Evolutionary conservation across 2,329 filamentous ascomycete genomes (phyloP), one percentile per base, ranked within the genome.

Genomic region (Nemania diffusa): DNA sequence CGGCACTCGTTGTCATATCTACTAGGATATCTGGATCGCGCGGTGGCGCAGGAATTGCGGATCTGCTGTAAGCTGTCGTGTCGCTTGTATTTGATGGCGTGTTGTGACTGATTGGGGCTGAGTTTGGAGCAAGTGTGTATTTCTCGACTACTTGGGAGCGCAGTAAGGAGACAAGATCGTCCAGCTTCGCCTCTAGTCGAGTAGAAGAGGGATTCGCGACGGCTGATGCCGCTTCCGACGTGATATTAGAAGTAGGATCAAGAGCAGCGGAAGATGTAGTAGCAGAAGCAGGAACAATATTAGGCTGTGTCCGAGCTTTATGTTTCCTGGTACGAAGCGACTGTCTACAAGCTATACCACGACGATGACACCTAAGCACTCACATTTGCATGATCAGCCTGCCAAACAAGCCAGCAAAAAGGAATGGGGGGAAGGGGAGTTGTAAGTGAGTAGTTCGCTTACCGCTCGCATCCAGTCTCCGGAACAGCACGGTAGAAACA

Each of bases 261-360:
- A 27, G 40, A 20, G 40, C 40, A 44, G n/a, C 17, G n/a, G 40
- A 13, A 20, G 40, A 44, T 7, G 40, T 15, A 15, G 34, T 13
- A 13, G 34, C 34, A 20, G 40, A 20, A 44, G 40, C 13, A 20
- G 40, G 26, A 50, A 15, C 3, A 26, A 20, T 20, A 26, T 6
- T 2, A 50, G 9, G 22, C 22, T 51, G 24, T 29, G 24, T 13
- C 48, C 48, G 48, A 29, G 48, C 48, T 29, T 29, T 51, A 17
- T 24, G 48, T 26, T 51, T 51, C 7, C 24, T 51, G 11, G 48
- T 29, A 51, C 26, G 48, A 17, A 29, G 5, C 17, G 48, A 51
- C 27, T 51, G 48, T 51, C 11, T 51, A 51, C 48, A 51, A 51
- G 48, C 48, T 51, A 51, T 27, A 29, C 24, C 24, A 29, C 48